Base-by-base conservation (phyloP, 192 early-diverging fungal genomes). In the Tieghemiomyces parasiticus region DNA sequence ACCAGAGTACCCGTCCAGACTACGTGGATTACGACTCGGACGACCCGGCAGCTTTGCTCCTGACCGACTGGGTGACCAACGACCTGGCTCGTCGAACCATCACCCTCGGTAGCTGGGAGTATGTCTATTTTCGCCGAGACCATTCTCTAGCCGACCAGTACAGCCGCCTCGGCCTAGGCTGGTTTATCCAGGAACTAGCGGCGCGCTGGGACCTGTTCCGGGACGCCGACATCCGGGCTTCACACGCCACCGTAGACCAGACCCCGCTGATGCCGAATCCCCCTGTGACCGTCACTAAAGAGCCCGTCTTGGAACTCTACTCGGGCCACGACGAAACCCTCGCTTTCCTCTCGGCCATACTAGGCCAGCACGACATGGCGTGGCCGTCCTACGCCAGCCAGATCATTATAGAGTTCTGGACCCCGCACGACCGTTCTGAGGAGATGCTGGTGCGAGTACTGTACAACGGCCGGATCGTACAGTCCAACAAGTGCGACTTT, bases 331-430 rank as follows among this genome's bases (percentile, higher is more conserved):
- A 79, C 58, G 59, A 67, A 19, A 74, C 79, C 0, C 33, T 81
- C 29, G 60, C 66, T 35, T 68, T 69, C 14, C 58, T 81, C n/a
- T 59, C 77, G 13, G 62, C 38, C 9, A 59, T 69, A 10, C 65
- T 81, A 9, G 66, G 60, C 0, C 65, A 67, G 0, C 61, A 63
- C 12, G 49, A 73, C 58, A 71, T 62, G 45, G 51, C 69, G 24
- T 81, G 79, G 79, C 79, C 78, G 8, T 71, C 78, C 4, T 81
- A 79, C 46, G 75, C 68, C 19, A 75, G 75, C 2, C 69, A 76
- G 29, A 42, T 81, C 3, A 33, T 74, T 3, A 64, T 79, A 60
- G 78, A 81, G 61, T 58, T 71, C 26, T 81, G 79, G 79, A 68
- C 63, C 53, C 70, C 67, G 53, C 32, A 51, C 1, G 62, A 71